Evolutionary conservation across 1,284 basidiomycete genomes (phyloP).

Genomic region (Stereum hirsutum): DNA sequence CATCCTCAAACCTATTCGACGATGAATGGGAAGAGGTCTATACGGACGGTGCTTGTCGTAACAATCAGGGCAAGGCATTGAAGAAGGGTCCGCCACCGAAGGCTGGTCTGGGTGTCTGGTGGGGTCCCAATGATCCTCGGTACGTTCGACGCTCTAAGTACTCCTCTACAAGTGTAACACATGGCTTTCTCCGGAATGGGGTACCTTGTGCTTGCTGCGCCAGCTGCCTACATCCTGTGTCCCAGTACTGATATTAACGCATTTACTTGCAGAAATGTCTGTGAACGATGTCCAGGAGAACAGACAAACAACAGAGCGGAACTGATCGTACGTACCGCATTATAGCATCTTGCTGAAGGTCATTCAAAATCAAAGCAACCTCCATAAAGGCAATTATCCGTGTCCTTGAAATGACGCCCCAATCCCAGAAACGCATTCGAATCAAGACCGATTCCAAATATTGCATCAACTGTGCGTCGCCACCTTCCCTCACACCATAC

Average conservation of each 20-base stretch:
- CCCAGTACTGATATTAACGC: background rate
- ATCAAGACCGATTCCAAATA: slow-evolving; percentile 77
- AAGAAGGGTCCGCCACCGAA: slow-evolving; percentile 46
- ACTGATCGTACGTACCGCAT: slow-evolving; percentile 49
- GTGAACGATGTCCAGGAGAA: slow-evolving; percentile 70
- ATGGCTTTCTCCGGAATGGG: too few species aligned
- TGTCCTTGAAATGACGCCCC: slow-evolving; percentile 56
- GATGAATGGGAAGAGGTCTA: slow-evolving; percentile 42
- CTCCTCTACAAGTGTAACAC: too few species aligned
- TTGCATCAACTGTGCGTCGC: slow-evolving; percentile 60
- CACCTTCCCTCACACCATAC: background rate
- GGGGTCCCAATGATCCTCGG: slow-evolving; percentile 55
- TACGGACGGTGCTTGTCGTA: slow-evolving; percentile 73
- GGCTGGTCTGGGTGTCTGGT: slow-evolving; percentile 76
- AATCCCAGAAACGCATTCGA: slow-evolving; percentile 39
- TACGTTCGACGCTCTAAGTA: too few species aligned
- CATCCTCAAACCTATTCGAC: background rate
- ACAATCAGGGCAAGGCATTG: too few species aligned
- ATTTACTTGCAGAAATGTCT: slow-evolving; percentile 46
- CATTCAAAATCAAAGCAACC: slow-evolving; percentile 1
- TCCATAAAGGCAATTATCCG: slow-evolving; percentile 70
- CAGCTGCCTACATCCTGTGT: too few species aligned
- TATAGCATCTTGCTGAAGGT: background rate
- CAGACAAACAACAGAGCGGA: slow-evolving; percentile 90
- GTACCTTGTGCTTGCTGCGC: too few species aligned